Evolutionary conservation across 306 rosid species (phyloP).

Genomic region (Corylus avellana): DNA sequence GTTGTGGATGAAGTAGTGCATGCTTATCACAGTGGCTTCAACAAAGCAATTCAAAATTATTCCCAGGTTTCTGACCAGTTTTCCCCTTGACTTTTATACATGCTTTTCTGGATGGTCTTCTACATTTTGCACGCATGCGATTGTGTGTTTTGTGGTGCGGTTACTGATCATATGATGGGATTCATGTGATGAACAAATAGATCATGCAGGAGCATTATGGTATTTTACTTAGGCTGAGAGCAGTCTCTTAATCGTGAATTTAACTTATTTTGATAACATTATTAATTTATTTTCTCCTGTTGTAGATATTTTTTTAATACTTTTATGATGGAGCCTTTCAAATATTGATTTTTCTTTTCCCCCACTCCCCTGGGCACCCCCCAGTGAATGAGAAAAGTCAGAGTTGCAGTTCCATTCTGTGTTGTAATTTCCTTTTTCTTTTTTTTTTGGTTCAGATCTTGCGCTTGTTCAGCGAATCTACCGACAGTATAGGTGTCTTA

Average conservation of each 20-base stretch:
- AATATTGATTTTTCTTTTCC: slow-evolving; percentile 6
- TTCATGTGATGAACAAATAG: neutral
- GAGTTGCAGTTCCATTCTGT: slow-evolving; percentile 11
- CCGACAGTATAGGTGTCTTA: slow-evolving; percentile 70
- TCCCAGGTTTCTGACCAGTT: slow-evolving; percentile 72
- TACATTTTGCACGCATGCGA: neutral
- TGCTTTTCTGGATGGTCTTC: neutral
- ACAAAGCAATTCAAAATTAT: slow-evolving; percentile 97
- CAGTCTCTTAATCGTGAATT: slow-evolving; percentile 12
- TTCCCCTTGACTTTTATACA: neutral
- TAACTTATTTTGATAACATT: slow-evolving; percentile 7
- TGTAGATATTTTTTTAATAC: neutral
- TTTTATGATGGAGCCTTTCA: neutral
- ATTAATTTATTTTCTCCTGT: neutral
- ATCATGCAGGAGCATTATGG: slow-evolving; percentile 4
- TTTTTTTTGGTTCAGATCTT: slow-evolving; percentile 69
- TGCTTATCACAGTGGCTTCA: slow-evolving; percentile 91
- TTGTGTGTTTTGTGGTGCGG: neutral
- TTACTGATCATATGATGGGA: neutral
- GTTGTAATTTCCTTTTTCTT: slow-evolving; percentile 20
- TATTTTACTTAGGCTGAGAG: slow-evolving; percentile 12
- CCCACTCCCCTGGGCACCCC: neutral
- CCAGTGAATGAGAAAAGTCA: slow-evolving; percentile 10
- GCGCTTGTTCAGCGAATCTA: slow-evolving; percentile 93
- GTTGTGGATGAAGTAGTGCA: slow-evolving; percentile 99